Conservation (phyloP, 1,284 basidiomycete genomes). For the Moniliophthora roreri region DNA sequence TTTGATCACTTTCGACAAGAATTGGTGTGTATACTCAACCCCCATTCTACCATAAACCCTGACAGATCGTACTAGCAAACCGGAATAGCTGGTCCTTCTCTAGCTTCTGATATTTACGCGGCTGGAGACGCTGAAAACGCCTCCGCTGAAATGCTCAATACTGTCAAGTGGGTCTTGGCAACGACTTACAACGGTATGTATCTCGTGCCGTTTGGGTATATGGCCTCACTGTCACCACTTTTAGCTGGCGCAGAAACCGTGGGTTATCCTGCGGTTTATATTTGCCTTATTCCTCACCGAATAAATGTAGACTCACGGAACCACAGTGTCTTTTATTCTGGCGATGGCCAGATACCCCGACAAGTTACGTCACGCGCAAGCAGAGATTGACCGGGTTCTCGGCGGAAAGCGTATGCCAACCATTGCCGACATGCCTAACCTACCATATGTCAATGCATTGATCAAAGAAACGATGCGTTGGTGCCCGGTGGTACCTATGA, state of each 20-base stretch:
- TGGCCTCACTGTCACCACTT: background rate
- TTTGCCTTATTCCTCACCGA: background rate
- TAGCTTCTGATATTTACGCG: background rate
- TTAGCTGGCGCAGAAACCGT: constrained; percentile 25
- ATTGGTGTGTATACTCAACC: constrained; percentile 16
- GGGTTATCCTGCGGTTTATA: constrained; percentile 1
- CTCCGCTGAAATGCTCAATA: constrained; percentile 8
- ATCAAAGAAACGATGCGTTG: constrained; percentile 15
- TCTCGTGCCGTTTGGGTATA: background rate
- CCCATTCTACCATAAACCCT: constrained; percentile 12
- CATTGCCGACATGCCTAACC: constrained; percentile 15
- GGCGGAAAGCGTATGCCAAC: constrained; percentile 14
- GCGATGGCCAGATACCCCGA: constrained; percentile 24
- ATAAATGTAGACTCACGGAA: constrained; percentile 23
- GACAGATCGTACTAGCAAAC: constrained; percentile 14
- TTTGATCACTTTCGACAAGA: constrained; percentile 10
- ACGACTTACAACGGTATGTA: constrained; percentile 27
- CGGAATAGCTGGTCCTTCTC: background rate
- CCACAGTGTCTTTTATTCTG: constrained; percentile 24
- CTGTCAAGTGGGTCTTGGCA: constrained; percentile 22
- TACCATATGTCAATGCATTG: constrained; percentile 21
- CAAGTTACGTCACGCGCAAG: constrained; percentile 19
- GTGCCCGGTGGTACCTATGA: constrained; percentile 4
- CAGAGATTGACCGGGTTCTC: constrained; percentile 18
- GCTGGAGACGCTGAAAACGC: background rate